Evolutionary conservation across 2,329 filamentous ascomycete genomes (phyloP), one percentile per base, ranked within the genome.

Genomic region (Fusarium abutilonis): DNA sequence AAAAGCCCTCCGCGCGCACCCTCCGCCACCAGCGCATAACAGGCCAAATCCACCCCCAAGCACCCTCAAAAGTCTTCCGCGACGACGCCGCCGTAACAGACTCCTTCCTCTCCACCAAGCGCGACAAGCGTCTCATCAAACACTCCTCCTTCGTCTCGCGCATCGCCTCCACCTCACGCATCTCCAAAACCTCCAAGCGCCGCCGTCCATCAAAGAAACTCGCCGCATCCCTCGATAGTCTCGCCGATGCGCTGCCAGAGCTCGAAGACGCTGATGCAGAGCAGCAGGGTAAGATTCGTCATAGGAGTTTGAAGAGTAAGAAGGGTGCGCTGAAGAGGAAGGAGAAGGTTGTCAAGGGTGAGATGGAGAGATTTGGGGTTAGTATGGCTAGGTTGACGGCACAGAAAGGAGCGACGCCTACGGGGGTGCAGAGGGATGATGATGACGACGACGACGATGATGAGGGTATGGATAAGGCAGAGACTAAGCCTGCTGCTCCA

Each of bases 271-370:
- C 77, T 5, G 80, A 81, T 19, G 78, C 76, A 40, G 76, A 78
- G 14, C 75, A 74, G 52, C 77, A 75, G 68, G 86, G 86, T 0
- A 91, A 89, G 68, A 83, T 95, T 46, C 82, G 85, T 58, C 89
- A 91, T 65, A 89, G 87, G 79, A 94, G 89, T 59, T 71, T 98
- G 70, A 89, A 85, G 76, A 89, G 85, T 61, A 82, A 88, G 50
- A 91, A 87, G 3, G 94, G 94, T 1, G 92, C 92, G 19, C 82
- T 93, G 78, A 96, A 92, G 83, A 83, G 86, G 72, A 95, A 92
- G 78, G 91, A 93, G 77, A 89, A 84, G 76, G 73, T 98, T 29
- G 91, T 97, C 55, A 86, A 81, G 74, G 81, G 86, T 56, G 94
- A 98, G 83, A 89, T 91, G 79, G 87, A 93, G 74, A 82, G 94